Evolutionary conservation across 345 rosid genomes (phyloP).

Genomic region (Arabidopsis suecica): DNA sequence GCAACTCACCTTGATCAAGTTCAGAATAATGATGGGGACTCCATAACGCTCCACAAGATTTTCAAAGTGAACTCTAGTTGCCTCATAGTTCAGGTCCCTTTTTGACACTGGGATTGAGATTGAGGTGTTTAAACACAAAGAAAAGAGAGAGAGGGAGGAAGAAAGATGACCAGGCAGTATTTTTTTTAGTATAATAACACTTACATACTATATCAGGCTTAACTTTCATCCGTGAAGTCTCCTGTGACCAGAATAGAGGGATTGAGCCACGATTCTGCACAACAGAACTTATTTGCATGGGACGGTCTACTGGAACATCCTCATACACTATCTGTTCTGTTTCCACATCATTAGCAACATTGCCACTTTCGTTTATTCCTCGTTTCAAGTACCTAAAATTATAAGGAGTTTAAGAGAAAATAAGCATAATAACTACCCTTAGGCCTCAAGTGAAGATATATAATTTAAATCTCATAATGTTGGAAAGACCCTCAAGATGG

Average conservation of each 20-base stretch:
- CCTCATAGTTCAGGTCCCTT: conserved; percentile 87
- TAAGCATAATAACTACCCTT: neutral
- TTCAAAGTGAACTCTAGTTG: conserved; percentile 93
- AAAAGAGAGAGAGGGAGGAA: neutral
- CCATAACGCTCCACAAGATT: conserved; percentile 92
- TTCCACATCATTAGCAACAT: conserved; percentile 99
- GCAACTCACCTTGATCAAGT: conserved; percentile 83
- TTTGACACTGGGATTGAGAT: conserved; percentile 70
- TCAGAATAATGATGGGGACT: conserved; percentile 89
- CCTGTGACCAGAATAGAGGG: conserved; percentile 99
- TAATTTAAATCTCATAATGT: conserved; percentile 17
- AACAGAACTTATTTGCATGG: conserved; percentile 82
- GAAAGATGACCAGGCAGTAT: conserved; percentile 6
- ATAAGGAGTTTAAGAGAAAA: conserved; percentile 21
- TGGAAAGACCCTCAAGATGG: conserved; percentile 1
- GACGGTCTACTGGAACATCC: conserved; percentile 72
- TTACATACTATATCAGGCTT: conserved; percentile 96
- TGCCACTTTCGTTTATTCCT: conserved; percentile 94
- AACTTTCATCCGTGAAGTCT: conserved; percentile 91
- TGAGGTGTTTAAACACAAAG: conserved; percentile 28
- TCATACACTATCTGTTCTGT: conserved; percentile 95
- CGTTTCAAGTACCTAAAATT: conserved; percentile 86
- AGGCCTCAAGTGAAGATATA: neutral
- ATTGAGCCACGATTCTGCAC: conserved; percentile 99
- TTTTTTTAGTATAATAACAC: conserved; percentile 44